Evolutionary conservation across 805 yeast species (phyloP), one percentile per base, ranked within the genome.

Genomic region (Wickerhamomyces chaumierensis): DNA sequence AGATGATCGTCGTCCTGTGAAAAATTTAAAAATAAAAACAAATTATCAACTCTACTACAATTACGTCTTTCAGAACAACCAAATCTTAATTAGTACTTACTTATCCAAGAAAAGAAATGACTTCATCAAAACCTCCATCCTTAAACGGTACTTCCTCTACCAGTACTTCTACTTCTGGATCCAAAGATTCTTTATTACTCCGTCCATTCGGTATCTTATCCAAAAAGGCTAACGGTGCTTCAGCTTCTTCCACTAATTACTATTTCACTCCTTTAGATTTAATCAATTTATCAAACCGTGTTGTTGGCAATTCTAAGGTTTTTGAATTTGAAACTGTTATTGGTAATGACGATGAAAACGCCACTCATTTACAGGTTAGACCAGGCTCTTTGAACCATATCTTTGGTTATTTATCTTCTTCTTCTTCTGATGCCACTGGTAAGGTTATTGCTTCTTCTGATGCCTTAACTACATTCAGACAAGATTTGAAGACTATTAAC

Each of bases 341-440:
- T n/a, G 68, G 73, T 4, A 70, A 75, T 48, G 65, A 73, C 35
- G 62, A 84, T 37, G 85, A 81, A 56, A 56, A 66, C n/a, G n/a
- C n/a, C n/a, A n/a, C n/a, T n/a, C 68, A 74, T 36, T 54, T 81
- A 44, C 86, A 87, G 53, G 73, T 84, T 40, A 76, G 95, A 56
- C 65, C 81, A 2, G 96, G 96, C 50, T 92, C 95, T 25, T 84
- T 90, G 35, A 70, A 76, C 44, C 73, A 83, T 20, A 69, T 90
- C 35, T 63, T 83, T 37, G 96, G 96, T 31, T 88, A 78, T 61
- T 58, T 74, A 39, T 42, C 52, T 20, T 43, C 48, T 19, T 38
- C 45, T 19, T 63, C 65, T 31, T 40, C 39, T 11, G 45, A 53
- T 3, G 36, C 39, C 7, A 42, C 69, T 58, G 19, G 49, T 57